Conservation (phyloP, 495 filamentous ascomycete genomes). For the Penicillium cosmopolitanum region DNA sequence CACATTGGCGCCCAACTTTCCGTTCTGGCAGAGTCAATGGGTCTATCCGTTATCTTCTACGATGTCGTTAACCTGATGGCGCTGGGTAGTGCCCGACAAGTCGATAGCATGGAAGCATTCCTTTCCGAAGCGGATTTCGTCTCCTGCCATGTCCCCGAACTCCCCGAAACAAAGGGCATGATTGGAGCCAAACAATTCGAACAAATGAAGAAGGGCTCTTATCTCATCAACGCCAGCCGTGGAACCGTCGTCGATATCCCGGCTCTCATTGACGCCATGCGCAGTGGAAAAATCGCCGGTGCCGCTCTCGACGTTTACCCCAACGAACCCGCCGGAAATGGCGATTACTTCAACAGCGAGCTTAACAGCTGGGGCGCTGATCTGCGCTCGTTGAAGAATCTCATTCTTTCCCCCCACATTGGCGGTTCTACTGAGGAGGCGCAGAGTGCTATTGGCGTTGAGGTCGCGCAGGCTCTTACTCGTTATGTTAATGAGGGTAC, state of each 20-base stretch:
- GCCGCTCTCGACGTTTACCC: conserved; percentile 97
- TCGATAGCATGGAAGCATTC: conserved; percentile 74
- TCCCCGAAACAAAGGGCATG: conserved; percentile 89
- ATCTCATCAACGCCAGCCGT: conserved; percentile 94
- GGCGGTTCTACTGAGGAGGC: conserved; percentile 98
- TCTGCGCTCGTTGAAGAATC: conserved; percentile 81
- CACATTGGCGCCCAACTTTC: conserved; percentile 98
- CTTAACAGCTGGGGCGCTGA: conserved; percentile 89
- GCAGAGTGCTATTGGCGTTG: conserved; percentile 92
- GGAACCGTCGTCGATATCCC: conserved; percentile 95
- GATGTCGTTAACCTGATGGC: conserved; percentile 93
- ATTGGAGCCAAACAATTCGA: conserved; percentile 76
- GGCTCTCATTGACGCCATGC: conserved; percentile 86
- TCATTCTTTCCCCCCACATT: conserved; percentile 96
- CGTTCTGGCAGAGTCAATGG: conserved; percentile 95
- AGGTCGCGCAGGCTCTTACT: conserved; percentile 85
- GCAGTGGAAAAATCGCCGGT: conserved; percentile 85
- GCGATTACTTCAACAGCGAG: conserved; percentile 87
- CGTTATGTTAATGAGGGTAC: conserved; percentile 91
- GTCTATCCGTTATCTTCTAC: conserved; percentile 95
- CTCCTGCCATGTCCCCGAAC: conserved; percentile 91
- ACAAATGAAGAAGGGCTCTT: conserved; percentile 89
- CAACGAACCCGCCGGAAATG: conserved; percentile 89
- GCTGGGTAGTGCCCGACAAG: conserved; percentile 82
- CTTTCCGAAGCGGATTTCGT: conserved; percentile 86